These are phyloP conservation scores for Nigrospora sphaerica DNA, from an alignment of 2,329 filamentous ascomycete species.

Conservation along the genomic window DNA sequence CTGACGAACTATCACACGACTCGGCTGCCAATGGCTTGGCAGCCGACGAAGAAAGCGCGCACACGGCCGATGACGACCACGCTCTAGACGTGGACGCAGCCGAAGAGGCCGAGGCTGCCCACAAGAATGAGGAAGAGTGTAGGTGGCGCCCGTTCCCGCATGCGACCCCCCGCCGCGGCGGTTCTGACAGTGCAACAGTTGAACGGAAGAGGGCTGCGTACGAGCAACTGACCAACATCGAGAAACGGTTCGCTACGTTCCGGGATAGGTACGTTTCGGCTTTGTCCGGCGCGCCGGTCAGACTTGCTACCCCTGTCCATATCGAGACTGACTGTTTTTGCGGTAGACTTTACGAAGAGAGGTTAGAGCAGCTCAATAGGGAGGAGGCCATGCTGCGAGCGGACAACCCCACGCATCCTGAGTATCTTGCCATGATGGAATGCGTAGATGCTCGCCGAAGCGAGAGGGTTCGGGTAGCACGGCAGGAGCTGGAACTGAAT, in stretches of 20 bases:
- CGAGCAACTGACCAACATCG: slow-evolving; percentile 71
- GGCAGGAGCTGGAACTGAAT: slow-evolving; percentile 67
- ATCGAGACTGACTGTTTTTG: slow-evolving; percentile 9
- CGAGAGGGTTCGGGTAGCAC: slow-evolving; percentile 71
- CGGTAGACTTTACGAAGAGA: slow-evolving; percentile 76
- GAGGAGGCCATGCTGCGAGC: slow-evolving; percentile 56
- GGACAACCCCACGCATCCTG: slow-evolving; percentile 70
- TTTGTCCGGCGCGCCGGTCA: neutral
- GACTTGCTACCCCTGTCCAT: slow-evolving; percentile 6
- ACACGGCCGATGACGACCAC: slow-evolving; percentile 48
- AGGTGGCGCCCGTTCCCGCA: slow-evolving; percentile 21
- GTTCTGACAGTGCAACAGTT: slow-evolving; percentile 43
- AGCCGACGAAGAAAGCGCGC: slow-evolving; percentile 32
- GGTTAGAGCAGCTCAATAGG: slow-evolving; percentile 71
- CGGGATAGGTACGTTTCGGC: slow-evolving; percentile 58
- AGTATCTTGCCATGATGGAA: slow-evolving; percentile 84
- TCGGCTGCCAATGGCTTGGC: slow-evolving; percentile 8
- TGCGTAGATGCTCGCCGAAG: slow-evolving; percentile 77
- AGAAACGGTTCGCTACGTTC: slow-evolving; percentile 82
- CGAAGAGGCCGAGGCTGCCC: slow-evolving; percentile 53
- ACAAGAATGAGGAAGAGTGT: slow-evolving; percentile 60
- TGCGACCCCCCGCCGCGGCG: slow-evolving; percentile 2
- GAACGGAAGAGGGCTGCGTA: slow-evolving; percentile 74
- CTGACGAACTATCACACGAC: slow-evolving; percentile 10
- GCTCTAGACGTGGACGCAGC: slow-evolving; percentile 42